A percentile compares a stretch with the other conserved stretches of the same genome.
These are phyloP conservation scores for Phallus indusiatus DNA, from an alignment of 768 basidiomycete species.

Conservation along the genomic window DNA sequence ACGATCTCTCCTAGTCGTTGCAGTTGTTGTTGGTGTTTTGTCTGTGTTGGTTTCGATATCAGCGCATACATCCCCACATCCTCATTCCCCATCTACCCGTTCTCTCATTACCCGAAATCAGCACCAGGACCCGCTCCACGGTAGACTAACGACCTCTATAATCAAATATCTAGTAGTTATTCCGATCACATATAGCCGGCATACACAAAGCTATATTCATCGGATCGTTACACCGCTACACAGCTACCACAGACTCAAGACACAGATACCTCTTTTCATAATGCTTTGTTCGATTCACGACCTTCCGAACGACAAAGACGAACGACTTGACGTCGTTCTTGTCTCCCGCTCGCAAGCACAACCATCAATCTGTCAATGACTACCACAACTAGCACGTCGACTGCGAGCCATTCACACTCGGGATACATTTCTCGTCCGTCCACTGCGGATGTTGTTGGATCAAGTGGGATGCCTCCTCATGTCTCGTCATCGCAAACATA, in stretches of 20 bases:
- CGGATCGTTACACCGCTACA: no score
- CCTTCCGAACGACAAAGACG: conserved; percentile 1
- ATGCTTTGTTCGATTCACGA: background rate
- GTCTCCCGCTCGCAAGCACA: background rate
- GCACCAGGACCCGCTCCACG: no score
- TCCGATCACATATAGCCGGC: no score
- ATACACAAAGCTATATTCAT: no score
- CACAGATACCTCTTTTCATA: background rate
- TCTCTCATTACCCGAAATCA: no score
- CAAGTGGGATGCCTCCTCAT: conserved; percentile 1
- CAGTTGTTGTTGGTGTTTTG: no score
- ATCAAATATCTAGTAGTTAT: no score
- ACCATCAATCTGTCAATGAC: background rate
- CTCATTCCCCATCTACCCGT: no score
- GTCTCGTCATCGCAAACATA: background rate
- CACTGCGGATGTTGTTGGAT: background rate
- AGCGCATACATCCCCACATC: no score
- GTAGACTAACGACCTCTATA: no score
- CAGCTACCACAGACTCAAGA: background rate
- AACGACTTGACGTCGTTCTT: background rate
- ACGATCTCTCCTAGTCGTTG: no score
- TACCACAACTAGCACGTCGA: background rate
- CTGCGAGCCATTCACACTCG: background rate
- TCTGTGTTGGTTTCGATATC: no score
- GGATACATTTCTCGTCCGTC: background rate